These are phyloP conservation scores for Zostera marina DNA, from an alignment of 116 monocot genomes.

Conservation along the genomic window DNA sequence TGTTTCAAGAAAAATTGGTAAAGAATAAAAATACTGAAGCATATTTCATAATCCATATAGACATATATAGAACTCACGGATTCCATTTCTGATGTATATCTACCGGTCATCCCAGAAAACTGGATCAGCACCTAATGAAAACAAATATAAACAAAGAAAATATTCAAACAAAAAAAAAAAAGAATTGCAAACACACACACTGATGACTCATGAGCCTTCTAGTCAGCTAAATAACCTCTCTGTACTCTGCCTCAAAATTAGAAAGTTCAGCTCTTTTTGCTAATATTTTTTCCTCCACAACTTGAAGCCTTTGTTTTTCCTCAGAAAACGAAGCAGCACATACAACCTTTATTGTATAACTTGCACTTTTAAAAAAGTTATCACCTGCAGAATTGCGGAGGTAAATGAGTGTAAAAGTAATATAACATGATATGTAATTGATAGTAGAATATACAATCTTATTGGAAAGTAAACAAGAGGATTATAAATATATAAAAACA, in stretches of 20 bases:
- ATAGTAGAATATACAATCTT: not conserved
- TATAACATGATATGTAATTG: not conserved
- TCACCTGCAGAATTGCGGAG: conserved; percentile 63
- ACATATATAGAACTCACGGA: conserved; percentile 31
- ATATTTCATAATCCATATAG: not conserved
- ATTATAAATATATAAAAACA: conserved; percentile 3
- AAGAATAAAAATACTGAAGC: not conserved
- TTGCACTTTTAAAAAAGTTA: conserved; percentile 82
- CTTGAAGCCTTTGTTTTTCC: conserved; percentile 58
- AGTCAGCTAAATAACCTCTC: conserved; percentile 36
- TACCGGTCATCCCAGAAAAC: conserved; percentile 83
- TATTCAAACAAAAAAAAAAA: not conserved
- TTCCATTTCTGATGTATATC: conserved; percentile 84
- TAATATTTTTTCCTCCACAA: conserved; percentile 64
- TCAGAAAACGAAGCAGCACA: conserved; percentile 57
- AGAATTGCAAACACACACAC: not conserved
- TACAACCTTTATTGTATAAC: conserved; percentile 67
- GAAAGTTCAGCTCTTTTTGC: conserved; percentile 70
- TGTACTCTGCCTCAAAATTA: conserved; percentile 85
- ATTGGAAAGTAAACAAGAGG: not conserved
- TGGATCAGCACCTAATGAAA: conserved; percentile 51
- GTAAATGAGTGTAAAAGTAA: not conserved
- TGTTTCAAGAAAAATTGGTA: conserved; percentile 7
- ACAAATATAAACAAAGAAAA: not conserved
- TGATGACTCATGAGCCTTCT: not conserved